These are phyloP conservation scores for Saccharomycopsis sp. DNA, from an alignment of 805 yeast genomes.

Conservation along the genomic window DNA sequence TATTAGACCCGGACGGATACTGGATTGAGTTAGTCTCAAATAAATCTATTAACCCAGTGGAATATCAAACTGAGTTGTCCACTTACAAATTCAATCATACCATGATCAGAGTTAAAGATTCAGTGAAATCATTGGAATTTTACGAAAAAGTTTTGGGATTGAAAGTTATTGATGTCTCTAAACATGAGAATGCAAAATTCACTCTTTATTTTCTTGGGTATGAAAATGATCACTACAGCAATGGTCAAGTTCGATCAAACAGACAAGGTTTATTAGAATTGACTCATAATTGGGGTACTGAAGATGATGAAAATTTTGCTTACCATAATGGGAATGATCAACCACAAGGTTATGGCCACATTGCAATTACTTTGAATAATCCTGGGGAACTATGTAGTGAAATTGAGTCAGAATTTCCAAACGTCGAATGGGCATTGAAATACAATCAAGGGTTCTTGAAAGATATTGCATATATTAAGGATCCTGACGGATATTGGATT, in stretches of 20 bases:
- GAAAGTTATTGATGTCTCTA: constrained; percentile 54
- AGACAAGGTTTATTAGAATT: constrained; percentile 76
- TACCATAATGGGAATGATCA: constrained; percentile 81
- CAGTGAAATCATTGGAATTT: constrained; percentile 64
- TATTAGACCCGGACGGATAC: constrained; percentile 91
- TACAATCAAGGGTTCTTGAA: constrained; percentile 50
- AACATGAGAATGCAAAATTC: constrained; percentile 66
- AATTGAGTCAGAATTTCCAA: constrained; percentile 39
- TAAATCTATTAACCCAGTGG: constrained; percentile 36
- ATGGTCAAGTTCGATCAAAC: constrained; percentile 32
- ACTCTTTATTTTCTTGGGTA: constrained; percentile 83
- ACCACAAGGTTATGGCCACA: constrained; percentile 82
- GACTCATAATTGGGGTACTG: constrained; percentile 96
- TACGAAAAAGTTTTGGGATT: constrained; percentile 77
- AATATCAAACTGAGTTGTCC: constrained; percentile 32
- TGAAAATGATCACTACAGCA: constrained; percentile 26
- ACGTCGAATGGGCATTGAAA: constrained; percentile 50
- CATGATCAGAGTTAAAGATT: constrained; percentile 91
- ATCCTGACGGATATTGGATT: constrained; percentile 86
- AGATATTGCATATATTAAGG: constrained; percentile 65
- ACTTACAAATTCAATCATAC: constrained; percentile 70
- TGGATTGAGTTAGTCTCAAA: constrained; percentile 88
- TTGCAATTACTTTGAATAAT: constrained; percentile 63
- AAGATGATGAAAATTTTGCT: constrained; percentile 60
- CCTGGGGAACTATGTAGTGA: constrained; percentile 45